Base-by-base conservation (phyloP, 2,329 filamentous ascomycete genomes). In the Fusarium verrucosum region DNA sequence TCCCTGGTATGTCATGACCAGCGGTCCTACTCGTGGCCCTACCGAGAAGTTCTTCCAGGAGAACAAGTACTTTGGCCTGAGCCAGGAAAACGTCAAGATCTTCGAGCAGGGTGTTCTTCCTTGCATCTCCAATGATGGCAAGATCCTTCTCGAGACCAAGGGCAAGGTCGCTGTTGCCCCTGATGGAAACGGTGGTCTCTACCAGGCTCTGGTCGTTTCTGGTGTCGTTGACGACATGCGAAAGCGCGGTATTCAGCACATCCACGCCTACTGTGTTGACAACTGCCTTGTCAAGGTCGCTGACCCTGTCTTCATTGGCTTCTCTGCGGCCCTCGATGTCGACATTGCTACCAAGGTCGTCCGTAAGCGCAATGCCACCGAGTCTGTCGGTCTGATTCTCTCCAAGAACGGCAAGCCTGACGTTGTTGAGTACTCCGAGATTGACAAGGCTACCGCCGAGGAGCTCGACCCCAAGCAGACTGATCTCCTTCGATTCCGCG, bases 1-100 rank as follows among this genome's bases (percentile, higher is more conserved):
- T 37, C 95, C 95, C 13, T 99, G 95, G 95, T 99, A 99, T 80
- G 92, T 99, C 78, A 99, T 99, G 95, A 99, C 95, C 72, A 97
- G 92, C 73, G 95, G 95, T 6, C 95, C 95, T 41, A 99, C 95
- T 9, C 87, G 94, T 69, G 88, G 87, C 62, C 92, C 94, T 36
- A 99, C 95, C n/a, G 91, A 97, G 82, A 83, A 90, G 62, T 99
- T 95, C 83, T 98, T 99, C 79, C 81, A 91, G 76, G 85, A 96
- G 78, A 85, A 98, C 82, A 86, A 87, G 56, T 98, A 93, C 83
- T 99, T 99, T 77, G 95, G 95, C 7, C 81, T 99, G 59, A 85
- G 89, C 69, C 86, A 91, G 79, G 88, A 90, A 76, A 95, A 99
- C 74, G 90, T 99, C 61, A 80, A 90, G 69, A 91, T 98, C 78